A percentile compares a stretch with the other conserved stretches of the same genome.
Conservation (phyloP, 1,284 basidiomycete genomes). For the Leccinum subspadiceum region DNA sequence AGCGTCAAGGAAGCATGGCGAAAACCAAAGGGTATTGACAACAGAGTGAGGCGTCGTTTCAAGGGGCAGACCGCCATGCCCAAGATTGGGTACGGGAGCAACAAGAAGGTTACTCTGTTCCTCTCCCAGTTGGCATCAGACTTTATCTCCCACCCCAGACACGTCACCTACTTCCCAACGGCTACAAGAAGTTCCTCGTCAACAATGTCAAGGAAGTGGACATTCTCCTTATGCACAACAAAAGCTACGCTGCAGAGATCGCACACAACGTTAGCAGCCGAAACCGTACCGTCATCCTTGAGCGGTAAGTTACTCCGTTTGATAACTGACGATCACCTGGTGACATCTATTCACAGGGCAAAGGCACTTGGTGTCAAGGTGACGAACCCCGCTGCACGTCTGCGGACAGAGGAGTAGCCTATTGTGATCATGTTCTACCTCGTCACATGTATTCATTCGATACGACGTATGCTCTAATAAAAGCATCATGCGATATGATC, state of each 20-base stretch:
- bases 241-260: conserved; percentile 94
- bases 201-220: conserved; percentile 91
- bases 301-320: conserved; percentile 57
- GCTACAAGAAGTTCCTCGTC: conserved; percentile 92
- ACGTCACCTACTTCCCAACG: conserved; percentile 91
- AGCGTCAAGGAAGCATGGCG: conserved; percentile 96
- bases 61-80: conserved; percentile 96
- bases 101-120: conserved; percentile 57
- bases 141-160: conserved; percentile 48
- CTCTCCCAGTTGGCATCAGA: neutral
- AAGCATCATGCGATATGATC: conserved; percentile 11
- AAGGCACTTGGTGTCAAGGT: conserved; percentile 91
- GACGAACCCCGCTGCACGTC: conserved; percentile 92
- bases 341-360: conserved; percentile 53
- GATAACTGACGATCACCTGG: neutral
- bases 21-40: conserved; percentile 97
- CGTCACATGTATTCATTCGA: conserved; percentile 40
- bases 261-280: conserved; percentile 97
- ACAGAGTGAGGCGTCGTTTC: conserved; percentile 93
- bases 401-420: conserved; percentile 87
- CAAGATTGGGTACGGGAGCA: conserved; percentile 89
- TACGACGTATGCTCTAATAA: conserved; percentile 38
- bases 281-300: conserved; percentile 92
- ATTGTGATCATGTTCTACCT: conserved; percentile 28
- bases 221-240: conserved; percentile 97